Percentiles rank a stretch among this genome's conserved stretches.
Evolutionary conservation across 495 filamentous ascomycete species (phyloP).

Genomic region (Xylaria castorea): DNA sequence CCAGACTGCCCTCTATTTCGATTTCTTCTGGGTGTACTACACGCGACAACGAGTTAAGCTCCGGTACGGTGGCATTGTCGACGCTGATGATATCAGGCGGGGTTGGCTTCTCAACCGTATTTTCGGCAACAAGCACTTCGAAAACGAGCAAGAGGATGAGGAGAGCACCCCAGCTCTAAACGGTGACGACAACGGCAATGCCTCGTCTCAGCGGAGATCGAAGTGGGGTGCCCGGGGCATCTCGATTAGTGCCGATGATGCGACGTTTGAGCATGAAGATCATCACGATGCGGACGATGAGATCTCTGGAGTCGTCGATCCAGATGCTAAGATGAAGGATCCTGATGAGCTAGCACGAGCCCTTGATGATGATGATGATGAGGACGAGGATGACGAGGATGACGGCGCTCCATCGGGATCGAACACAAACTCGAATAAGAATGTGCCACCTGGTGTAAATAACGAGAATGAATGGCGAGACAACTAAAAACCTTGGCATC

Average conservation of each 20-base stretch:
- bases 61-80: slow-evolving; percentile 87
- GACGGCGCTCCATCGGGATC: slow-evolving; percentile 28
- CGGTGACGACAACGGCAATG: slow-evolving; percentile 34
- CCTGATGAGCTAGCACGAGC: slow-evolving; percentile 62
- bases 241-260: slow-evolving; percentile 81
- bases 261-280: slow-evolving; percentile 60
- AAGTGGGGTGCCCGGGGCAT: slow-evolving; percentile 83
- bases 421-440: slow-evolving; percentile 25
- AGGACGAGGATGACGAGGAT: slow-evolving; percentile 48
- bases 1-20: slow-evolving; percentile 89
- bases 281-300: slow-evolving; percentile 41
- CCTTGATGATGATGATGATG: slow-evolving; percentile 58
- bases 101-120: slow-evolving; percentile 74
- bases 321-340: slow-evolving; percentile 63
- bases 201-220: slow-evolving; percentile 39
- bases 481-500: slow-evolving; percentile 31
- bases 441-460: slow-evolving; percentile 41
- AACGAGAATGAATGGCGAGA: slow-evolving; percentile 52
- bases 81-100: slow-evolving; percentile 83
- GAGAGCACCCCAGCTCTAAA: slow-evolving; percentile 56
- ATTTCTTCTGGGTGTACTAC: slow-evolving; percentile 98
- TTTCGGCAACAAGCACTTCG: slow-evolving; percentile 57
- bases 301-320: slow-evolving; percentile 49
- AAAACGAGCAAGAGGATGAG: slow-evolving; percentile 48
- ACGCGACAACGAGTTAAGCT: slow-evolving; percentile 93